Evolutionary conservation across 192 early-diverging fungal genomes (phyloP).

Genomic region (Coemansia sp.): DNA sequence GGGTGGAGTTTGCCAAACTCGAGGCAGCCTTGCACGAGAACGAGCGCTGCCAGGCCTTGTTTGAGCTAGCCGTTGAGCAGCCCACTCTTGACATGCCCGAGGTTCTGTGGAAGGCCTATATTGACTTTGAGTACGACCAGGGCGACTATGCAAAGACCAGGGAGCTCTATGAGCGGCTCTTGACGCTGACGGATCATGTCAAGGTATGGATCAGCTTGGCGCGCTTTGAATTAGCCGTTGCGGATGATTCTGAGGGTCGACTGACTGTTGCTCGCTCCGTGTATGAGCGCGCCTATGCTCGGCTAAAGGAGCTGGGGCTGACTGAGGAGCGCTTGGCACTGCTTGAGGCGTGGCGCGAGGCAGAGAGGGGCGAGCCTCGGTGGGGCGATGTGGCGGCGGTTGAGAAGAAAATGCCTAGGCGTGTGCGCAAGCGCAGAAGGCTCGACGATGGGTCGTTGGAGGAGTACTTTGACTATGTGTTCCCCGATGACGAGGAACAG

Average conservation of each 20-base stretch:
- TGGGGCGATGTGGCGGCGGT: constrained; percentile 60
- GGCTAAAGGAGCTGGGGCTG: constrained; percentile 64
- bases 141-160: constrained; percentile 78
- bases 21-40: constrained; percentile 82
- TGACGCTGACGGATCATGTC: constrained; percentile 88
- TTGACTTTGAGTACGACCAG: constrained; percentile 89
- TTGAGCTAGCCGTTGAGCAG: constrained; percentile 89
- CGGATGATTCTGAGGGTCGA: constrained; percentile 8
- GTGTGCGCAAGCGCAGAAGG: constrained; percentile 86
- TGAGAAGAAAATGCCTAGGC: constrained; percentile 76
- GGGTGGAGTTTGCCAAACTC: constrained; percentile 96
- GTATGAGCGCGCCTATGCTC: constrained; percentile 72
- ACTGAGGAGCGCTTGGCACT: constrained; percentile 76
- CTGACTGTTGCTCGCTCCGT: constrained; percentile 63
- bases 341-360: constrained; percentile 89
- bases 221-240: constrained; percentile 77
- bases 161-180: constrained; percentile 76
- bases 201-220: constrained; percentile 97
- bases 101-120: constrained; percentile 96
- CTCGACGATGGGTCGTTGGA: constrained; percentile 72
- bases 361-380: constrained; percentile 65
- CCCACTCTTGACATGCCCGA: constrained; percentile 96
- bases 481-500: constrained; percentile 92
- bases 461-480: constrained; percentile 99
- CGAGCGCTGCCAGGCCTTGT: constrained; percentile 82